These are phyloP conservation scores for Mycena galopus DNA, from an alignment of 768 basidiomycete species.

Conservation along the genomic window DNA sequence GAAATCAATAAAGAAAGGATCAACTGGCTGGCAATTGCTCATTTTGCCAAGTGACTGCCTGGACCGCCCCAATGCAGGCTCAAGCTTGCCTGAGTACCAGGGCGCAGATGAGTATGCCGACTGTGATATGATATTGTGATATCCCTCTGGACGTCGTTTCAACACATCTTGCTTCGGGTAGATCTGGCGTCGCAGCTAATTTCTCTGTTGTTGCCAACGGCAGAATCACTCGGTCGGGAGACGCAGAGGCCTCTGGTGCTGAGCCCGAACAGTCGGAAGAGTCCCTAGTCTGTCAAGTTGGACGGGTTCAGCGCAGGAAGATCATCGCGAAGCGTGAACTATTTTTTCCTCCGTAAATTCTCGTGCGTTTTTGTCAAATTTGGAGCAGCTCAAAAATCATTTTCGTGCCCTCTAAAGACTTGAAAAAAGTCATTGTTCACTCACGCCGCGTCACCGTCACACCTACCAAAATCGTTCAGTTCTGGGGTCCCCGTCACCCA, in stretches of 20 bases:
- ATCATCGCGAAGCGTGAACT: neutral
- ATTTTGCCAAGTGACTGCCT: too few species aligned
- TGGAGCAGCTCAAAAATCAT: too few species aligned
- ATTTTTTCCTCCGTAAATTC: neutral
- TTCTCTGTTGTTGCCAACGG: neutral
- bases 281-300: neutral
- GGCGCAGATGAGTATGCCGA: neutral
- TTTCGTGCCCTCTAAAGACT: too few species aligned
- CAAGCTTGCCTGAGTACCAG: neutral
- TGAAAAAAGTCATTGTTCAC: too few species aligned
- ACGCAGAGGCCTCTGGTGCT: too few species aligned
- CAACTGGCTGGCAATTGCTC: neutral
- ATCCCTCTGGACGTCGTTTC: neutral
- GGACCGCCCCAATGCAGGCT: too few species aligned
- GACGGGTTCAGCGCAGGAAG: neutral
- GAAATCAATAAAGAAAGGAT: neutral
- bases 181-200: neutral
- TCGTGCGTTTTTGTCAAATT: neutral
- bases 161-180: neutral
- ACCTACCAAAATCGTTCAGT: too few species aligned
- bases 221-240: too few species aligned
- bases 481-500: too few species aligned
- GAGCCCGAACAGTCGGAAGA: neutral
- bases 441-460: too few species aligned
- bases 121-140: too few species aligned